A percentile compares a stretch with the other conserved stretches of the same genome.
These are phyloP conservation scores for Fusarium domesticum DNA, from an alignment of 2,329 filamentous ascomycete genomes.

Conservation along the genomic window DNA sequence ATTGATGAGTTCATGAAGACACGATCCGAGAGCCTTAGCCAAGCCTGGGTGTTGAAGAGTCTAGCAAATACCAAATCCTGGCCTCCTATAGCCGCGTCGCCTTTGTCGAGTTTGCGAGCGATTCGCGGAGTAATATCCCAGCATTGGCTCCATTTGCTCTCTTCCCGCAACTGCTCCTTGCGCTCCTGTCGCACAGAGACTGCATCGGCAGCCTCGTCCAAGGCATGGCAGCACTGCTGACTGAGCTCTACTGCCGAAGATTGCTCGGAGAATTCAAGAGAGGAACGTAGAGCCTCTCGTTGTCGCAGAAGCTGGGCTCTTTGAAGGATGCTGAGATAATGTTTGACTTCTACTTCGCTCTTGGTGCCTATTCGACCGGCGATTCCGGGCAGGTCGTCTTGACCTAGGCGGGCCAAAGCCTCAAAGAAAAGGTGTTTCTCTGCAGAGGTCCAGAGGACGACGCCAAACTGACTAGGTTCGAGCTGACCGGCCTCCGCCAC, in stretches of 20 bases:
- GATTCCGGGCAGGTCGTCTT: constrained; percentile 60
- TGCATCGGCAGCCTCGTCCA: constrained; percentile 67
- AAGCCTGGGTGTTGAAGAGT: constrained; percentile 57
- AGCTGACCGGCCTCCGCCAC: constrained; percentile 32
- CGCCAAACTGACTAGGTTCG: constrained; percentile 59
- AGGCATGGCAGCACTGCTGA: constrained; percentile 57
- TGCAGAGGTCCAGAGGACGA: constrained; percentile 62
- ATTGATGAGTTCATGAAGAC: constrained; percentile 73
- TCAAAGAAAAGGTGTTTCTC: constrained; percentile 74
- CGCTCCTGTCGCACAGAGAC: constrained; percentile 63
- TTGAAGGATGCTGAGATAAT: constrained; percentile 65
- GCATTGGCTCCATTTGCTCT: constrained; percentile 55
- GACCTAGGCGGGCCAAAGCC: constrained; percentile 61
- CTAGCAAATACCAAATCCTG: constrained; percentile 46
- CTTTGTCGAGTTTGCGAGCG: constrained; percentile 31
- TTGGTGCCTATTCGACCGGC: constrained; percentile 66
- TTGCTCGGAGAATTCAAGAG: constrained; percentile 52
- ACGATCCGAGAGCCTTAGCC: constrained; percentile 61
- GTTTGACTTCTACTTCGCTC: constrained; percentile 67
- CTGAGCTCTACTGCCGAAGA: constrained; percentile 73
- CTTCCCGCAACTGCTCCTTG: constrained; percentile 59
- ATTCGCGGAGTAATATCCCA: constrained; percentile 61
- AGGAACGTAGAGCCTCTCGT: constrained; percentile 30
- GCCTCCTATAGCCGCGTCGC: constrained; percentile 16
- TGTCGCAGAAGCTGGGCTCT: constrained; percentile 44